Evolutionary conservation across 208 protist species (phyloP).

Genomic region (Leishmania arabica): DNA sequence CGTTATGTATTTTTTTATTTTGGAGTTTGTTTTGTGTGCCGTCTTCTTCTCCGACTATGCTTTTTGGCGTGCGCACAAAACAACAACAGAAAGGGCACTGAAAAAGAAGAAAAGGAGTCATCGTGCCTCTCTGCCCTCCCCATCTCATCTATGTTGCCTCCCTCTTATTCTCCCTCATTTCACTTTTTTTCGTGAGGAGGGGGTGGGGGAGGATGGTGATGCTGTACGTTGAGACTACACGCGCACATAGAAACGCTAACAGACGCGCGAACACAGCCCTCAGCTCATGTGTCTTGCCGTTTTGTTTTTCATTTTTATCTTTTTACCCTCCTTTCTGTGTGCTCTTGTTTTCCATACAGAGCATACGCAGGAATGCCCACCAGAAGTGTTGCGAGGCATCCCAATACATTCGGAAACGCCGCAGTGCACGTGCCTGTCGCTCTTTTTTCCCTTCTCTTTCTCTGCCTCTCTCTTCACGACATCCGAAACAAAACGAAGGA

Average conservation of each 20-base stretch:
- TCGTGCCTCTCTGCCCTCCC: neutral
- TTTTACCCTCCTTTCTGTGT: neutral
- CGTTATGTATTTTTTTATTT: neutral
- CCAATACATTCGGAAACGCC: neutral
- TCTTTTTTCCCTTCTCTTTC: neutral
- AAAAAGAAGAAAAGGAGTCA: neutral
- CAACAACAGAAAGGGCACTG: neutral
- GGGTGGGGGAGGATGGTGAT: neutral
- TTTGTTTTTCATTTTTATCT: neutral
- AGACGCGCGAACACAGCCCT: neutral
- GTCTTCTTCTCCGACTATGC: neutral
- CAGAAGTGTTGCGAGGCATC: neutral
- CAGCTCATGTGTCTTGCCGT: neutral
- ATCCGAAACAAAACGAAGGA: too few relatives aligned
- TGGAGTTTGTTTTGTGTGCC: neutral
- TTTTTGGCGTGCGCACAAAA: neutral
- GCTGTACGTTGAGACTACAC: neutral
- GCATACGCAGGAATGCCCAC: neutral
- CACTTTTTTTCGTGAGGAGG: neutral
- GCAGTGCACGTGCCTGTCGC: neutral
- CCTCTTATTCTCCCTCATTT: neutral
- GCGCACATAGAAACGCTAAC: neutral
- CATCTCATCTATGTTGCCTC: neutral
- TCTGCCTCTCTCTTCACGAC: neutral
- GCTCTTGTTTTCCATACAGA: neutral